Conservation (phyloP, 306 rosid species). For the Citrullus amarus region DNA sequence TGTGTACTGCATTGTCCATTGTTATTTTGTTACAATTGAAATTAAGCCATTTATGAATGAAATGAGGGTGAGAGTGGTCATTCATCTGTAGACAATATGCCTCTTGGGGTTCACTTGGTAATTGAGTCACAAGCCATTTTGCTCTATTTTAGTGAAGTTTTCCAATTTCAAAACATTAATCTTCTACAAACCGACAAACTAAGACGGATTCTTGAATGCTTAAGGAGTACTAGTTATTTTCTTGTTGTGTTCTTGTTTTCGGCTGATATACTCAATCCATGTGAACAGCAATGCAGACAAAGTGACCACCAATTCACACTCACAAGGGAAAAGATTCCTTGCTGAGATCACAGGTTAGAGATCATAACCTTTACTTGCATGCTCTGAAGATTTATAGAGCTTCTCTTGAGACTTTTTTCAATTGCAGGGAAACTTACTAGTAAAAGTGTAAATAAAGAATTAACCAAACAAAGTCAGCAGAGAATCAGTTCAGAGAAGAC, state of each 20-base stretch:
- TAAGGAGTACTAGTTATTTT: neutral
- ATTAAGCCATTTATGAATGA: neutral
- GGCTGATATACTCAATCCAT: neutral
- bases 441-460: conserved; percentile 18
- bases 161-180: neutral
- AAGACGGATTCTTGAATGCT: conserved; percentile 1
- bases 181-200: neutral
- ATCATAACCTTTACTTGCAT: neutral
- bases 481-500: conserved; percentile 38
- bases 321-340: conserved; percentile 90
- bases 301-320: conserved; percentile 69
- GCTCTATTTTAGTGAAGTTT: neutral
- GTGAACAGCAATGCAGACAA: conserved; percentile 62
- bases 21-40: neutral
- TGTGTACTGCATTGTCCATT: neutral
- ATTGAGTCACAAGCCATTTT: neutral
- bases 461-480: conserved; percentile 25
- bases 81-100: neutral
- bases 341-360: conserved; percentile 59
- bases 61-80: neutral
- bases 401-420: conserved; percentile 12
- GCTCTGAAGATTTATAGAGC: conserved; percentile 1
- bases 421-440: conserved; percentile 36
- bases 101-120: neutral
- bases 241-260: neutral